Evolutionary conservation across 169 alveolate species (phyloP).

Genomic region (Eimeria necatrix): DNA sequence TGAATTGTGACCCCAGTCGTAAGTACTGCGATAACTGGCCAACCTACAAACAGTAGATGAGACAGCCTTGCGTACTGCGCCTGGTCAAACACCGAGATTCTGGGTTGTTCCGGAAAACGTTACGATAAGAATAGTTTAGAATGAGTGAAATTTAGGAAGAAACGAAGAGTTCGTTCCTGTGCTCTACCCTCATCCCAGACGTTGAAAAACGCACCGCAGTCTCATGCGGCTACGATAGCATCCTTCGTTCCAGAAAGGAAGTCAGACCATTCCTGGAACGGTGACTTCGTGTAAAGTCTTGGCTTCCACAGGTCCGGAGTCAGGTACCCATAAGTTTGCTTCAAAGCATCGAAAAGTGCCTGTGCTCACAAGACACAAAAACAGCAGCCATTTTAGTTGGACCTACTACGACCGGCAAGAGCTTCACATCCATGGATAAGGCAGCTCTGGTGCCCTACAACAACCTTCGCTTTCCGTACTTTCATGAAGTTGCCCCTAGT

Average conservation of each 20-base stretch:
- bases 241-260: slow-evolving; percentile 88
- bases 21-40: too few relatives aligned
- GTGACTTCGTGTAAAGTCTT: slow-evolving; percentile 92
- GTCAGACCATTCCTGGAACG: slow-evolving; percentile 97
- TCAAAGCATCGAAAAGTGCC: slow-evolving; percentile 98
- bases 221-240: slow-evolving; percentile 61
- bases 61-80: too few relatives aligned
- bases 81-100: too few relatives aligned
- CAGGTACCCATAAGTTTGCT: slow-evolving; percentile 98
- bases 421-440: neutral
- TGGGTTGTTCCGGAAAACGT: too few relatives aligned
- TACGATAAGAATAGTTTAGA: slow-evolving; percentile 10
- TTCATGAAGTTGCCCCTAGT: slow-evolving; percentile 98
- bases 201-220: neutral
- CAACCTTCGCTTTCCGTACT: slow-evolving; percentile 82
- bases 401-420: neutral
- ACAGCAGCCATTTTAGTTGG: neutral
- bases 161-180: neutral
- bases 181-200: neutral
- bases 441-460: neutral
- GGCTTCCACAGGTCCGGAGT: slow-evolving; percentile 99
- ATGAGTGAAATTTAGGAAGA: neutral
- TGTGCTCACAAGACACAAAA: slow-evolving; percentile 42
- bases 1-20: too few relatives aligned
- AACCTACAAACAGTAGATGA: too few relatives aligned